Evolutionary conservation across 495 filamentous ascomycete genomes (phyloP), one percentile per base, ranked within the genome.

Genomic region (Daldinia concentrica): DNA sequence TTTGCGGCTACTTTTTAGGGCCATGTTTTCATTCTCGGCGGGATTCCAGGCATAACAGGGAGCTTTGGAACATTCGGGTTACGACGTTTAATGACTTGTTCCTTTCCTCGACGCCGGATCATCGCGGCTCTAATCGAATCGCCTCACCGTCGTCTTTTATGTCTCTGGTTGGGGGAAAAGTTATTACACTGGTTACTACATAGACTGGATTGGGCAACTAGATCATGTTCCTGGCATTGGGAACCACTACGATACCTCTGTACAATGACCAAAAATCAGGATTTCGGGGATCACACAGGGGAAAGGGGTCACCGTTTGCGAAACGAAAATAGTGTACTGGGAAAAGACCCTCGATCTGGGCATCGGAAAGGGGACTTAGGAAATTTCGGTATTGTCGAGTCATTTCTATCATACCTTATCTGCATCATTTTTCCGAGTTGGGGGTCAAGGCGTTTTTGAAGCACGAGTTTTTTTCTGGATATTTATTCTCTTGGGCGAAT

Each of bases 151-250:
- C 48, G 67, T 73, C 63, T 22, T 58, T 65, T 57, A 70, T 39
- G 67, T 61, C 22, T 69, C 59, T 72, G 64, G 68, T 71, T 67
- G 69, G 69, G 59, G 57, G 60, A 67, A 63, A 64, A 19, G 48
- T 57, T 66, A 65, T 60, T 65, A 36, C 65, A 61, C 62, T 52
- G 60, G 71, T 52, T 63, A 75, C 54, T 67, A 68, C 66, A 73
- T 77, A 77, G 75, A 77, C 73, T 67, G 73, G 75, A 39, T 68
- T 66, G 64, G 75, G 75, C 75, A 68, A 77, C 75, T 77, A 74
- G 69, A 72, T 68, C 58, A 62, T 64, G 27, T 68, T 67, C 58
- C 60, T 66, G 22, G 22, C 55, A 52, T 66, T 54, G 58, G 69
- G 62, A 58, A 65, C 45, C 63, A 43, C 61, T 69, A 52, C 71